Percentiles rank a stretch among this genome's conserved stretches.
phyloP scores from a whole-genome alignment of 108 stramenopile genomes.

The Discostella pseudostelligera region DNA sequence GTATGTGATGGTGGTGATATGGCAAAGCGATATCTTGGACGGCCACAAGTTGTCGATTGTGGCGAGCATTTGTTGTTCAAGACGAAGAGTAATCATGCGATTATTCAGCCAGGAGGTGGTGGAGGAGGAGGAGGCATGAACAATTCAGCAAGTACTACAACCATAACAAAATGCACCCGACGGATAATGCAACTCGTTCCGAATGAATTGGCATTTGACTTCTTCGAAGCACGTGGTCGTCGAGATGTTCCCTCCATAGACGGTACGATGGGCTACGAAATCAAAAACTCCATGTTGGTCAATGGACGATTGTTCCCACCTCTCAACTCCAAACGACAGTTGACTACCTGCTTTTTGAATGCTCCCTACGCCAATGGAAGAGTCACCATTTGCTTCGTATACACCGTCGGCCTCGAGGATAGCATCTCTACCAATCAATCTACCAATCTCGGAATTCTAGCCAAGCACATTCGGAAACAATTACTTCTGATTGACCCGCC shows the following conservation, averaged over 20 bases:
- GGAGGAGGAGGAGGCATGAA: no score
- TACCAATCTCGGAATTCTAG: conserved; percentile 17
- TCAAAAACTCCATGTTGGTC: conserved; percentile 19
- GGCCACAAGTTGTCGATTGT: conserved; percentile 39
- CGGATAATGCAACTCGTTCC: conserved; percentile 30
- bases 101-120: no score
- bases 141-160: conserved; percentile 1
- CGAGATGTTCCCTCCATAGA: conserved; percentile 7
- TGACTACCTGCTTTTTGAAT: conserved; percentile 38
- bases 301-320: conserved; percentile 39
- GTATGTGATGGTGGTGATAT: conserved; percentile 24
- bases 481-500: conserved; percentile 22
- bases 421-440: conserved; percentile 1
- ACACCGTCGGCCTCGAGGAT: conserved; percentile 35
- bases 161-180: conserved; percentile 10
- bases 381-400: conserved; percentile 41
- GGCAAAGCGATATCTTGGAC: conserved; percentile 25
- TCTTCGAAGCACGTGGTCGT: conserved; percentile 22
- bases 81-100: conserved; percentile 7
- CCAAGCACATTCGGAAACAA: conserved; percentile 27
- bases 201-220: conserved; percentile 35
- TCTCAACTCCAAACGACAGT: conserved; percentile 25
- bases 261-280: conserved; percentile 6
- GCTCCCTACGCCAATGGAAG: conserved; percentile 42
- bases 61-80: conserved; percentile 39